phyloP scores from a whole-genome alignment of 2,329 filamentous ascomycete genomes.

The Colletotrichum tropicale region DNA sequence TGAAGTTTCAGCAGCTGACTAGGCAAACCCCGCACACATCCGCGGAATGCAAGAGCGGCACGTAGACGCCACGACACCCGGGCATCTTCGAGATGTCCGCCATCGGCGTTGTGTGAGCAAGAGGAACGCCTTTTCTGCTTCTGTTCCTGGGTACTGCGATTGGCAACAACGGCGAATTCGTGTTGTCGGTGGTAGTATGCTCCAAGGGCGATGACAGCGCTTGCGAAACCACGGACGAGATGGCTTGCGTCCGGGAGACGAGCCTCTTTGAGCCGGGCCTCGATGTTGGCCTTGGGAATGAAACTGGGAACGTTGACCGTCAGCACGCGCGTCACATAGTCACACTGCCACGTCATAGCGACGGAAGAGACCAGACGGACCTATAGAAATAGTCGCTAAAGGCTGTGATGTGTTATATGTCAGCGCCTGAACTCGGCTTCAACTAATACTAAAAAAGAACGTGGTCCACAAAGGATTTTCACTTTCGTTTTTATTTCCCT shows the following conservation, averaged over 20 bases:
- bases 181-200: neutral
- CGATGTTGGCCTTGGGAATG: neutral
- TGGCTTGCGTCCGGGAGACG: neutral
- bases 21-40: neutral
- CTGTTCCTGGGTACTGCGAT: neutral
- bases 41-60: neutral
- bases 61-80: neutral
- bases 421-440: neutral
- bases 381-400: neutral
- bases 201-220: neutral
- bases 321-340: neutral
- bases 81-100: neutral
- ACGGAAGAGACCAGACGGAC: neutral
- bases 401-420: neutral
- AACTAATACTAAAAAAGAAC: neutral
- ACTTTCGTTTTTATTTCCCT: neutral
- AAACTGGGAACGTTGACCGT: neutral
- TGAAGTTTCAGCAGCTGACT: neutral
- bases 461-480: neutral
- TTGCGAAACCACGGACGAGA: neutral
- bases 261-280: neutral
- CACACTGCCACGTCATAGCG: neutral
- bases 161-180: accelerated
- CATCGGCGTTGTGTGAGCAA: neutral
- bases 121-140: neutral